phyloP scores from a whole-genome alignment of 1,284 basidiomycete genomes.

The Cryptococcus sp. region DNA sequence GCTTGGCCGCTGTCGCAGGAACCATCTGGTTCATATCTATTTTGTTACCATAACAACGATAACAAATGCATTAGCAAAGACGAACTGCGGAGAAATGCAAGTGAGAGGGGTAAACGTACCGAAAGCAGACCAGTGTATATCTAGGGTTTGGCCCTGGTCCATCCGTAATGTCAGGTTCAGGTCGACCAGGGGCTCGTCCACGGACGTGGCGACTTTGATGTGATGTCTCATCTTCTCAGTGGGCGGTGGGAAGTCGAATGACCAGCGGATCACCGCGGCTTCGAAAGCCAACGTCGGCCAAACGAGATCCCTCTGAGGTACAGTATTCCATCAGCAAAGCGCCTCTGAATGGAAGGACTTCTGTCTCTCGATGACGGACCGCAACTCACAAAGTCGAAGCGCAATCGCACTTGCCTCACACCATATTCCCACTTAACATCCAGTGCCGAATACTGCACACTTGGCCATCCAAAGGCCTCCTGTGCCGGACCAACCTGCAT shows the following conservation, averaged over 20 bases:
- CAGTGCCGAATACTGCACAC: constrained; percentile 21
- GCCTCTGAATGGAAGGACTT: neutral
- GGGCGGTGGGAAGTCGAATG: constrained; percentile 72
- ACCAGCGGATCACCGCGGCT: constrained; percentile 87
- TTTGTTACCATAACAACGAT: constrained; percentile 9
- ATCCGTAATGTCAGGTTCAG: constrained; percentile 39
- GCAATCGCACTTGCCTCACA: constrained; percentile 68
- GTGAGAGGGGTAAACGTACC: constrained; percentile 30
- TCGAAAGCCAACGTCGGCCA: constrained; percentile 81
- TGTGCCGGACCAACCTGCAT: constrained; percentile 54
- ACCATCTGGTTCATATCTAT: constrained; percentile 52
- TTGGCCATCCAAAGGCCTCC: constrained; percentile 52
- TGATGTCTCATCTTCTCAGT: constrained; percentile 77
- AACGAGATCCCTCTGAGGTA: constrained; percentile 36
- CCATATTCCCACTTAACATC: constrained; percentile 57
- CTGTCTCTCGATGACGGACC: neutral
- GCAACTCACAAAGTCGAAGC: constrained; percentile 72
- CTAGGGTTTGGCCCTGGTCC: constrained; percentile 28
- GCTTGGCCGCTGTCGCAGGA: constrained; percentile 42
- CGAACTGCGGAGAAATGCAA: neutral
- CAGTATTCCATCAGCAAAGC: neutral
- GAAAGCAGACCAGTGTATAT: constrained; percentile 48
- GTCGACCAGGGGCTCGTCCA: constrained; percentile 39
- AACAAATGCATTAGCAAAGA: neutral
- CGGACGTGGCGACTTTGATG: constrained; percentile 65